Base-by-base conservation (phyloP, 371 early-diverging fungal species). In the Circinella umbellata region DNA sequence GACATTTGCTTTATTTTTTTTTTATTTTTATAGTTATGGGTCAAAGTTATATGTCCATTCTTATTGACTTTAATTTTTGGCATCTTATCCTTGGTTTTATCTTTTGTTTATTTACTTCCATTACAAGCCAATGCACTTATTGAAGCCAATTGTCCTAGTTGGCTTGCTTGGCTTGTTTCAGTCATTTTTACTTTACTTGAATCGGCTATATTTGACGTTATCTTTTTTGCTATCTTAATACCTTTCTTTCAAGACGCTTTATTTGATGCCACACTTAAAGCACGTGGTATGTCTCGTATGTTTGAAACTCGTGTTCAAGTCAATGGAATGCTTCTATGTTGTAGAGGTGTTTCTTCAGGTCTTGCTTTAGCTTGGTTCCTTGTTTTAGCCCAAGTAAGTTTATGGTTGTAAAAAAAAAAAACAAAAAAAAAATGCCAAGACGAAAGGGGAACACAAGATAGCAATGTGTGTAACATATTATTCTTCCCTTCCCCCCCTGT, bases 131-230 rank as follows among this genome's bases (percentile, higher is more conserved):
- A 86, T 68, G 86, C 88, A 0, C 78, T 88, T 20, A 84, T 85
- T 48, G 48, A 69, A 15, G 86, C 78, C 34, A 73, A 80, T 34
- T 88, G 86, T 67, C 88, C 88, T 13, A 77, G 73, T 11, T 86
- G 86, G 70, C 66, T 86, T 7, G 88, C 88, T 13, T 88, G 88
- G 88, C 68, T 79, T 37, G 84, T 86, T 0, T 74, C 80, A 18
- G 81, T 88, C n/a, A 77, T 88, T 35, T 82, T 88, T 66, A 85
- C 85, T 9, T 68, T 88, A 38, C 64, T 88, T 27, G 86, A 88
- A 71, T 82, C 86, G 7, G 84, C 81, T 20, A 55, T 88, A 8
- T 65, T 88, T 69, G 80, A 83, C 61, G 38, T 88, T 17, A 69
- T 88, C 38, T 80, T 82, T 63, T 88, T 83, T 67, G 76, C 85